phyloP scores from a whole-genome alignment of 2,329 filamentous ascomycete species.

The Aureobasidium sp. region DNA sequence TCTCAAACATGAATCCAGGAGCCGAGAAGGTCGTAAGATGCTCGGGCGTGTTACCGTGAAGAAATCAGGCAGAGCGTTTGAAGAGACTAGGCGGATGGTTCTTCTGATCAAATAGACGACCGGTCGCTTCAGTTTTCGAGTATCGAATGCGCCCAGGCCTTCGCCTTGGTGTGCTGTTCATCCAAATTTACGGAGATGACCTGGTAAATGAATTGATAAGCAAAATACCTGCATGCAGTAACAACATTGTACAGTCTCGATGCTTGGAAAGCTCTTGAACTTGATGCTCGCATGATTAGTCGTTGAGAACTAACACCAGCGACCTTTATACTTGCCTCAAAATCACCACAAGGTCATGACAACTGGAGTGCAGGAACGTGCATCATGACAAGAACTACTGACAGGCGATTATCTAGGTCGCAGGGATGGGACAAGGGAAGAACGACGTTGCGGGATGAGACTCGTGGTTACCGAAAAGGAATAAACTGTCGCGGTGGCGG shows the following conservation, averaged over 20 bases:
- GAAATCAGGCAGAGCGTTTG: background rate
- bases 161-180: background rate
- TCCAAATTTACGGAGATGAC: background rate
- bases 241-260: no score
- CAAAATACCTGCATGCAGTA: background rate
- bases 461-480: background rate
- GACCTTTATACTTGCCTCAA: no score
- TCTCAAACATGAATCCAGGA: background rate
- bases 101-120: background rate
- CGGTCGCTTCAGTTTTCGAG: background rate
- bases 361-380: no score
- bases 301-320: no score
- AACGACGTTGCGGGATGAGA: background rate
- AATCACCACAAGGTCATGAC: no score
- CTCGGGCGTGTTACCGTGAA: background rate
- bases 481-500: background rate
- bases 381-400: no score
- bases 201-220: background rate
- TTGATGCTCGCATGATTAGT: no score
- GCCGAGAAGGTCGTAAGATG: background rate
- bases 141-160: background rate
- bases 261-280: no score
- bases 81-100: background rate
- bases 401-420: no score
- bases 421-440: background rate